phyloP scores from a whole-genome alignment of 2,329 filamentous ascomycete genomes.

The Chaetomiaceae sp. region DNA sequence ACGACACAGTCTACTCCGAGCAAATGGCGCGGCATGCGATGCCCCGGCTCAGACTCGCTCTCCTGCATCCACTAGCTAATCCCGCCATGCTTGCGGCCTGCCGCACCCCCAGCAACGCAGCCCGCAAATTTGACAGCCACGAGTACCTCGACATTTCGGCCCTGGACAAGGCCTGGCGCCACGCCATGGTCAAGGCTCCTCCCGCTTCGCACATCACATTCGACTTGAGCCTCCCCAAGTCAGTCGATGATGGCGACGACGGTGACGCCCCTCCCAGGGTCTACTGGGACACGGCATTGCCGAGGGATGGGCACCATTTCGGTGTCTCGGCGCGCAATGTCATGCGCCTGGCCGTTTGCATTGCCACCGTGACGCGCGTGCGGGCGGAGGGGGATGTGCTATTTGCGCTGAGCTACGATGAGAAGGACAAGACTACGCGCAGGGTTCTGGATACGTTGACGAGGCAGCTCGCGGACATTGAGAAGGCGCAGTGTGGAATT shows the following conservation, averaged over 20 bases:
- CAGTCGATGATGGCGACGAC: not conserved
- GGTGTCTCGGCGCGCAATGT: not conserved
- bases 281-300: not conserved
- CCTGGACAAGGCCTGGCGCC: not conserved
- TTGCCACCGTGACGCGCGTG: not conserved
- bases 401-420: not conserved
- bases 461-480: not conserved
- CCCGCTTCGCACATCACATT: not conserved
- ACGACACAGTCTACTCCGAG: not conserved
- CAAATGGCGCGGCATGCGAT: not conserved
- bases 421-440: not conserved
- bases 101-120: not conserved
- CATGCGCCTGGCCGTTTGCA: not conserved
- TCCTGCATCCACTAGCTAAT: not conserved
- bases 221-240: not conserved
- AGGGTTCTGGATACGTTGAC: not conserved
- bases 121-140: not conserved
- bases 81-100: not conserved
- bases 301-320: not conserved
- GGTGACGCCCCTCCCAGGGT: not conserved
- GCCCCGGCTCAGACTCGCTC: not conserved
- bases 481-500: not conserved
- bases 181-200: not conserved
- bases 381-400: not conserved
- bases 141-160: not conserved